Base-by-base conservation (phyloP, 805 yeast genomes). In the Cyberlindnera misumaiensis region DNA sequence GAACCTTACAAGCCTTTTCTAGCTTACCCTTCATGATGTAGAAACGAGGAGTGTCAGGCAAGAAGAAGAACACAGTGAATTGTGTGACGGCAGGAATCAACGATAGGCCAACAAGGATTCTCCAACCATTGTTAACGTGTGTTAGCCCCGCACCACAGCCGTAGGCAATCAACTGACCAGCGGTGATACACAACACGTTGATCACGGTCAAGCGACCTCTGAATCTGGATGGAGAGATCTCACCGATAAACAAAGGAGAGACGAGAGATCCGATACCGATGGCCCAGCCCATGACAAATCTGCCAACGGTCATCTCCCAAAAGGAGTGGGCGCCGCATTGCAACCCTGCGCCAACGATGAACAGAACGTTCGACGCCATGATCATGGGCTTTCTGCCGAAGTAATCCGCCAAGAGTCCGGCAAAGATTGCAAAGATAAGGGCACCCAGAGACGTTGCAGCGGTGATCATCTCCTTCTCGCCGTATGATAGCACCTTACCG, bases 391-490 rank as follows among this genome's bases (percentile, higher is more conserved):
- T 88, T 51, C 97, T 76, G 28, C 98, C 98, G 45, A 83, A 63
- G 24, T 75, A 53, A 56, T 90, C 96, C 32, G 96, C 96, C 24
- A 76, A 58, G 0, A 80, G 60, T 35, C 97, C 98, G 3, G 96
- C 94, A 31, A 76, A 48, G 11, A 83, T 44, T 5, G 95, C 78
- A 7, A 93, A 83, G 17, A 90, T 65, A 31, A 90, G 65, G 2
- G 97, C 97, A 44, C 97, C 98, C 20, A 90, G 67, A 1, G 97
- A 86, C 0, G 97, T 90, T 11, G 97, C 95, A 10, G 96, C 81
- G 1, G 97, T 93, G 52, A 93, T 87, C 47, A 85, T 67, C 64
- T 89, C 95, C 62, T 86, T 84, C 49, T 88, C 80, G 34, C 95
- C 94, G 41, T 77, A 73, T 0, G 88, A 67, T 38, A 89, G 68